These are phyloP conservation scores for Lepidopterella palustris DNA, from an alignment of 495 filamentous ascomycete species.

Conservation along the genomic window DNA sequence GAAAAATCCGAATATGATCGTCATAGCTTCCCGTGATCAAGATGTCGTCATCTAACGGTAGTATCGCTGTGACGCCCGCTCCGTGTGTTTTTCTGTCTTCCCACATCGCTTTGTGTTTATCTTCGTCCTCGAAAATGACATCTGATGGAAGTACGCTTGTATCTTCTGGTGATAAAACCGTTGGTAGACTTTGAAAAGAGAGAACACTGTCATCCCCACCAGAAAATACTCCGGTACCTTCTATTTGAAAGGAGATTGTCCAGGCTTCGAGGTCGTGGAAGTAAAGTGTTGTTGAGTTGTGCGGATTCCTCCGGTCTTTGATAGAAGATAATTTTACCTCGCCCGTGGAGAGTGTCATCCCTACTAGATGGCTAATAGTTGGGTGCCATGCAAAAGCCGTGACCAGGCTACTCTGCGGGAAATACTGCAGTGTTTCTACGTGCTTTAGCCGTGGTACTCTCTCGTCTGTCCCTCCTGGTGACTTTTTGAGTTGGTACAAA, in stretches of 20 bases:
- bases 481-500: slow-evolving; percentile 48
- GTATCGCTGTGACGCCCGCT: slow-evolving; percentile 83
- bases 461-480: too few species aligned
- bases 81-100: slow-evolving; percentile 51
- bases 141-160: neutral
- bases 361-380: slow-evolving; percentile 42
- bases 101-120: slow-evolving; percentile 20
- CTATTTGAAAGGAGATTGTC: slow-evolving; percentile 51
- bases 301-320: neutral
- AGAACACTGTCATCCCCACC: slow-evolving; percentile 58
- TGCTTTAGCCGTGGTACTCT: slow-evolving; percentile 31
- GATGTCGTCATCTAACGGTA: slow-evolving; percentile 54
- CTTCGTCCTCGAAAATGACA: neutral
- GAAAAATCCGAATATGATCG: slow-evolving; percentile 65
- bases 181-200: neutral
- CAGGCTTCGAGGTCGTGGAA: slow-evolving; percentile 58
- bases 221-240: slow-evolving; percentile 44
- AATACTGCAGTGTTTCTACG: slow-evolving; percentile 37
- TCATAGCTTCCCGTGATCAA: slow-evolving; percentile 90
- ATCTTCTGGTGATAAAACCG: neutral
- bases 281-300: slow-evolving; percentile 1
- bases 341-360: slow-evolving; percentile 64
- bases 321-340: slow-evolving; percentile 36
- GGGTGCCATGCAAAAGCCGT: slow-evolving; percentile 70
- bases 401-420: slow-evolving; percentile 49